Base-by-base conservation (phyloP, 2,329 filamentous ascomycete species). In the Teratosphaeriaceae sp. region DNA sequence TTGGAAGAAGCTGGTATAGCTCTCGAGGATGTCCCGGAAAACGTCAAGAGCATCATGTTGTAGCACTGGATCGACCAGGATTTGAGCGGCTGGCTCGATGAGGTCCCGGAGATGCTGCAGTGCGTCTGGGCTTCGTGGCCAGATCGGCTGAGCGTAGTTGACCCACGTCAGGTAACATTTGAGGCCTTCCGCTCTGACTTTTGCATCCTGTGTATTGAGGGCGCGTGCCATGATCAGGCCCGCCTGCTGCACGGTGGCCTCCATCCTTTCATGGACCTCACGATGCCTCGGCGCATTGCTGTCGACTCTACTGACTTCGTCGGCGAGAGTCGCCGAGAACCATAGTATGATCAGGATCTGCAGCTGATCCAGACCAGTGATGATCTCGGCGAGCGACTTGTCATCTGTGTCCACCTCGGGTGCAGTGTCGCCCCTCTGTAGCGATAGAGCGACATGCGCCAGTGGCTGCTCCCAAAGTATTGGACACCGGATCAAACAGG, bases 401-500 rank as follows among this genome's bases (percentile, higher is more conserved):
- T 70, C 63, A 7, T 79, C 60, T 5, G 55, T 39, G 26, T 52
- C 47, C 15, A 52, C 45, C 26, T 50, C 46, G 2, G 45, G 42
- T 5, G 54, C 24, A 6, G 48, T 51, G 40, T 52, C 48, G 30
- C 53, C 56, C 29, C 54, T 48, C 26, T 52, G 52, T 38, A 62
- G 49, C 1, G 54, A 57, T 2, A 47, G 42, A 5, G 54, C 54
- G 8, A 61, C 43, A 37, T 61, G 56, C 33, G 53, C 45, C 24
- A 88, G 62, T 48, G 81, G 85, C 39, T 67, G 67, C n/a, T 71
- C 68, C 84, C 85, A 90, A 5, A 76, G 68, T 9, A 73, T 66
- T 9, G 84, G 78, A 48, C 85, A 84, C 45, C 82, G 82, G 23
- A 86, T 71, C 56, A 85, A 88, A 58, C 83, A 88, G 16, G 83